Conservation (phyloP, 768 basidiomycete genomes). For the Trametes cubensis region DNA sequence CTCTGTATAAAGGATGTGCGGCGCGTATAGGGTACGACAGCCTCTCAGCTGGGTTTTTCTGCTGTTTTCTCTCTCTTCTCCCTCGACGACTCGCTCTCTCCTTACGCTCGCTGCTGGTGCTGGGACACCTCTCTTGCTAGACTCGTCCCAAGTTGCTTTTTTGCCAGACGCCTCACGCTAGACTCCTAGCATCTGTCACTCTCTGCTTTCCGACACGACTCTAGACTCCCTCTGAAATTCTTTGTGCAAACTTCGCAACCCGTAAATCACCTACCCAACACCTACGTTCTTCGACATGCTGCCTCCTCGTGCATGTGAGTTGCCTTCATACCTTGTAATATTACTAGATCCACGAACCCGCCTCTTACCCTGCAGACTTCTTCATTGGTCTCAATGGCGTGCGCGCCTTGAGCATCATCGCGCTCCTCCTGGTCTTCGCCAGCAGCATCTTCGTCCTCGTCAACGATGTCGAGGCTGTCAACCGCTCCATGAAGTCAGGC, state of each 20-base stretch:
- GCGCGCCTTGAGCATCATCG: conserved; percentile 78
- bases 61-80: conserved; percentile 17
- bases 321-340: background rate
- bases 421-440: conserved; percentile 77
- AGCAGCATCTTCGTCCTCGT: conserved; percentile 77
- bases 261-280: background rate
- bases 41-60: conserved; percentile 22
- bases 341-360: background rate
- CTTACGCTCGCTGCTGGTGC: conserved; percentile 25
- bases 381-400: conserved; percentile 82
- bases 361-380: conserved; percentile 40
- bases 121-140: conserved; percentile 28
- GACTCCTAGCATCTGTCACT: conserved; percentile 1
- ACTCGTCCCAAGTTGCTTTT: background rate
- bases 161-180: conserved; percentile 8
- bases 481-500: conserved; percentile 50
- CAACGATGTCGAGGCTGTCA: conserved; percentile 75
- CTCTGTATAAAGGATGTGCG: conserved; percentile 12
- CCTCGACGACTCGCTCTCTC: conserved; percentile 18
- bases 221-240: background rate
- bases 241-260: background rate
- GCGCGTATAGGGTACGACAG: background rate
- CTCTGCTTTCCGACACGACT: conserved; percentile 6
- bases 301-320: conserved; percentile 53
- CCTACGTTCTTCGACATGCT: conserved; percentile 35